These are phyloP conservation scores for Gastrolobium bilobum DNA, from an alignment of 306 rosid genomes.

Conservation along the genomic window DNA sequence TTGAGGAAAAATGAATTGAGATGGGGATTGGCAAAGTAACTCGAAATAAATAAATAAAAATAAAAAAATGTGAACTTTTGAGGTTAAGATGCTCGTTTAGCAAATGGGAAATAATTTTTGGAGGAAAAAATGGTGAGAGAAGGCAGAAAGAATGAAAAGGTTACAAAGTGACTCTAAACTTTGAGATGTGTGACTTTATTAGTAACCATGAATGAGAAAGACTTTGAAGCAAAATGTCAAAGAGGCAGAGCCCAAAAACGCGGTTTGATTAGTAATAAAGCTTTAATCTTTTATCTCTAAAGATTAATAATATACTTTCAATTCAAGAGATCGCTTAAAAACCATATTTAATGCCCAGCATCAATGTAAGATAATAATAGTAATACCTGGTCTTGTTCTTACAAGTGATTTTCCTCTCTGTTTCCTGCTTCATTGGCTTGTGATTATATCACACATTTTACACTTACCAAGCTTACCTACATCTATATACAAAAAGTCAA, in stretches of 20 bases:
- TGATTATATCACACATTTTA: slow-evolving; percentile 21
- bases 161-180: background rate
- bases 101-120: slow-evolving; percentile 42
- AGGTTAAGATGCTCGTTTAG: slow-evolving; percentile 28
- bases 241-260: slow-evolving; percentile 61
- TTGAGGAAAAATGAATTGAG: background rate
- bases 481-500: slow-evolving; percentile 42
- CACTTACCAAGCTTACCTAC: slow-evolving; percentile 28
- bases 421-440: slow-evolving; percentile 46
- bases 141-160: slow-evolving; percentile 26
- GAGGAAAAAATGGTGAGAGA: background rate
- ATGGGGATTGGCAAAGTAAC: background rate
- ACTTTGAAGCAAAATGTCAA: slow-evolving; percentile 52
- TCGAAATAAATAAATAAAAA: background rate
- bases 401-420: slow-evolving; percentile 44
- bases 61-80: slow-evolving; percentile 21
- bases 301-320: slow-evolving; percentile 1
- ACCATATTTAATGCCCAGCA: background rate
- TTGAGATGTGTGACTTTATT: slow-evolving; percentile 37
- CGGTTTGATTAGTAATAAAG: slow-evolving; percentile 63
- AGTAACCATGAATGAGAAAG: slow-evolving; percentile 41
- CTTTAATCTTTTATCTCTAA: background rate
- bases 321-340: background rate
- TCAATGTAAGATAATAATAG: background rate
- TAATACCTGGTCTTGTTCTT: slow-evolving; percentile 49